Base-by-base conservation (phyloP, 208 protist genomes). In the Trichomonas gallinae region DNA sequence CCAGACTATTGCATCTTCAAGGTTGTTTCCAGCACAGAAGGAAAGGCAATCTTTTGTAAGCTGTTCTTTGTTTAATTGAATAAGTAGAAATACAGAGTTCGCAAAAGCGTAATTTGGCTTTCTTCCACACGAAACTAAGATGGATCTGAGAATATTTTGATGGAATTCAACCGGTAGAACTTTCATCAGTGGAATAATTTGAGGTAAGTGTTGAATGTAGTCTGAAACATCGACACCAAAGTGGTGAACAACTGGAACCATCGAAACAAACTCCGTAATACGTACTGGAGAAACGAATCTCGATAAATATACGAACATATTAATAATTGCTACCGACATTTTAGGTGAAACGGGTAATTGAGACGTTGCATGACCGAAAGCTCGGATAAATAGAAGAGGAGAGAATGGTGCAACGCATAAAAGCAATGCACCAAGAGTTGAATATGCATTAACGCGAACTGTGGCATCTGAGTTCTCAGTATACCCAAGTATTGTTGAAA, bases 221-320 rank as follows among this genome's bases (percentile, higher is more conserved):
- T 93, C 87, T 36, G 87, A 58, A 93, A 93, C 17, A 93, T 93
- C 87, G n/a, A 44, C 40, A 38, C 36, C 17, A 26, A 93, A 93
- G n/a, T 93, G 44, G n/a, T 93, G 11, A 51, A 58, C 44, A 51
- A 93, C 44, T 17, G 40, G 40, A 51, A 51, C 87, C 42, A 93
- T 38, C 42, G 44, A 36, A 40, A 93, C 45, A 38, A 93, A 93
- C 15, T 51, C 44, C 51, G 42, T 42, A 23, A 93, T 23, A 48
- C 26, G 17, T 15, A 93, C 87, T 21, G 87, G 34, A 31, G n/a
- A 42, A 26, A 93, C 44, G 38, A 93, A 93, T 40, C 87, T 23
- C n/a, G 87, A 93, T 15, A 93, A 26, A 93, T 93, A 93, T 38
- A 93, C 87, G 46, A 93, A 93, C 44, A 51, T 93, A 93, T 93